Evolutionary conservation across 345 rosid species (phyloP).

Genomic region (Viola odorata): DNA sequence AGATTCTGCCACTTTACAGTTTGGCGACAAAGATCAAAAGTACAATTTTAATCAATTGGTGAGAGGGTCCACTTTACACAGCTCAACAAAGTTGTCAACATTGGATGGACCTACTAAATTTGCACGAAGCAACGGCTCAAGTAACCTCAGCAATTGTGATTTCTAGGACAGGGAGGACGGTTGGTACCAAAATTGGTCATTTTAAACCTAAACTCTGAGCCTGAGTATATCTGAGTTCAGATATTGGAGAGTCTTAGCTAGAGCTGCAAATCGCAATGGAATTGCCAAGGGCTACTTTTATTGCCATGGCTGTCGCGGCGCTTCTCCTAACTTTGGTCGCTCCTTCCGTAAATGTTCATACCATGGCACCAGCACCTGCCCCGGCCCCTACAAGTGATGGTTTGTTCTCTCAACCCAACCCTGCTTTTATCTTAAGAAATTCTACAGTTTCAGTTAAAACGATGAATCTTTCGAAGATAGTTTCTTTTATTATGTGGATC

Average conservation of each 20-base stretch:
- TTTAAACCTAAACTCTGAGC: background rate
- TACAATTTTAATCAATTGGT: background rate
- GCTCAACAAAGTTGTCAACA: background rate
- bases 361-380: background rate
- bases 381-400: background rate
- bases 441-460: too few species aligned
- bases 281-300: background rate
- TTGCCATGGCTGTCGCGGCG: background rate
- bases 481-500: too few species aligned
- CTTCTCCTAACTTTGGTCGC: background rate
- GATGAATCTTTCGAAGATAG: too few species aligned
- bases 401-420: background rate
- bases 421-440: too few species aligned
- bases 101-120: background rate
- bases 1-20: too few species aligned
- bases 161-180: background rate
- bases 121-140: background rate
- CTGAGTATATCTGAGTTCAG: background rate
- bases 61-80: background rate
- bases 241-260: background rate
- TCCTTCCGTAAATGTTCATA: background rate
- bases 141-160: background rate
- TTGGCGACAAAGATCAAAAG: too few species aligned
- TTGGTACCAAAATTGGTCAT: background rate
- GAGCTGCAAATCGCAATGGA: background rate